phyloP scores from a whole-genome alignment of 257 asterid species.

The Catharanthus roseus region DNA sequence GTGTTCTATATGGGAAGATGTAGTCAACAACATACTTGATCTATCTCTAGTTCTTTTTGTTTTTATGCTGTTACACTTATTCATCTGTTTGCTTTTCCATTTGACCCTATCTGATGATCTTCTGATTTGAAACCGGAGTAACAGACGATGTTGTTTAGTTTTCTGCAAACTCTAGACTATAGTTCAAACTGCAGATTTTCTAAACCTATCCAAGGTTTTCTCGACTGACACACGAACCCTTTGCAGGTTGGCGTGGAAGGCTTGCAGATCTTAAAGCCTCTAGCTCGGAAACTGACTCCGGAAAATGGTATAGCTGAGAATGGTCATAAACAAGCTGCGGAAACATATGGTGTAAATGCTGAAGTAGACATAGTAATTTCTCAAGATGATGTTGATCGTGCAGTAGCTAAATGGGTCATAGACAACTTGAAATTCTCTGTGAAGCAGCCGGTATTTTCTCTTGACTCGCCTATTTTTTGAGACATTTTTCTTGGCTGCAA shows the following conservation, averaged over 20 bases:
- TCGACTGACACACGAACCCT: constrained; percentile 14
- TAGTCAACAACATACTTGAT: background rate
- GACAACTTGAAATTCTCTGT: constrained; percentile 80
- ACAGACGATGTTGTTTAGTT: background rate
- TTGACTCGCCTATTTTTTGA: constrained; percentile 3
- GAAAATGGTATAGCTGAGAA: constrained; percentile 44
- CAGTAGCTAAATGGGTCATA: constrained; percentile 55
- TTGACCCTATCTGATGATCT: background rate
- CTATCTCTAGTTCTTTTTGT: background rate
- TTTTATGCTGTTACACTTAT: background rate
- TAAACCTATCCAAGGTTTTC: background rate
- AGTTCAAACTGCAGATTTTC: background rate
- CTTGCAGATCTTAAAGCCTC: constrained; percentile 78
- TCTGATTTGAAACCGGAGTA: background rate
- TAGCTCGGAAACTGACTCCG: constrained; percentile 25
- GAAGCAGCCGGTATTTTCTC: constrained; percentile 66
- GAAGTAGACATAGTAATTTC: constrained; percentile 66
- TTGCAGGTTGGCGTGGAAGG: constrained; percentile 89
- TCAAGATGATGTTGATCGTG: constrained; percentile 43
- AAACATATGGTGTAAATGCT: constrained; percentile 54
- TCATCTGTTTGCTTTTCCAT: background rate
- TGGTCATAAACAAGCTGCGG: constrained; percentile 35
- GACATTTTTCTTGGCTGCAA: constrained; percentile 8
- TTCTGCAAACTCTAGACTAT: background rate
- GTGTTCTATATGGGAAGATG: background rate